A percentile compares a stretch with the other conserved stretches of the same genome.
Conservation (phyloP, 2,329 filamentous ascomycete species). For the Phaeosphaeriaceae sp. region DNA sequence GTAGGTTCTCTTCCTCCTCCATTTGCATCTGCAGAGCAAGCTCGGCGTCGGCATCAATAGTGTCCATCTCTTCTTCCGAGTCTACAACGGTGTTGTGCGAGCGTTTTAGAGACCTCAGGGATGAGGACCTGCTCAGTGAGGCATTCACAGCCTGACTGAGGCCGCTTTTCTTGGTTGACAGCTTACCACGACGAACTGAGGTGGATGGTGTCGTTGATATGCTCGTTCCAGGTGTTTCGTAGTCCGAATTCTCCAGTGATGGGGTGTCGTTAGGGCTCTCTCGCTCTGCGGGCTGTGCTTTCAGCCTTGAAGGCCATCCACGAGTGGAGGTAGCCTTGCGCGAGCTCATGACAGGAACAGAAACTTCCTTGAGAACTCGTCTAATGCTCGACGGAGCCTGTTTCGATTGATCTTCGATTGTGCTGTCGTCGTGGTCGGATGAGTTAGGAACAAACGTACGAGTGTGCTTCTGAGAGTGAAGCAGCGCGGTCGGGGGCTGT, state of each 20-base stretch:
- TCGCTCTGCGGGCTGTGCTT: conserved; percentile 16
- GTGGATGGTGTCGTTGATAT: conserved; percentile 61
- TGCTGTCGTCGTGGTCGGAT: conserved; percentile 39
- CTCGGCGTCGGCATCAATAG: conserved; percentile 56
- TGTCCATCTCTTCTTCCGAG: conserved; percentile 35
- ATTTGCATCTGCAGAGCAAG: conserved; percentile 65
- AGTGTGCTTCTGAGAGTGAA: conserved; percentile 21
- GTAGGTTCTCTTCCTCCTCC: conserved; percentile 57
- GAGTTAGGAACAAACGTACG: conserved; percentile 39
- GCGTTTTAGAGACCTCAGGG: conserved; percentile 39
- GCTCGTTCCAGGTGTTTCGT: conserved; percentile 69
- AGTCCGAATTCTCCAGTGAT: conserved; percentile 53
- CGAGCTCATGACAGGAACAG: conserved; percentile 33
- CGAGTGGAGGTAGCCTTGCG: conserved; percentile 18
- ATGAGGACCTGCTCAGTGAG: conserved; percentile 20
- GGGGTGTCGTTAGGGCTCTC: conserved; percentile 39
- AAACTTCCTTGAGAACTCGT: conserved; percentile 41
- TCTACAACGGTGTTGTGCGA: conserved; percentile 28
- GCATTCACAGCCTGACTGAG: conserved; percentile 24
- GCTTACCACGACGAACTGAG: conserved; percentile 33
- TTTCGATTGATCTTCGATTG: conserved; percentile 14
- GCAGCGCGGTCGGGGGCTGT: conserved; percentile 9
- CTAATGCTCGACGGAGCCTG: conserved; percentile 16
- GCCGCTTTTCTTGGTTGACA: conserved; percentile 32
- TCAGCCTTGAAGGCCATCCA: conserved; percentile 13